Conservation (phyloP, 495 filamentous ascomycete genomes). For the Xylaria telfairii region DNA sequence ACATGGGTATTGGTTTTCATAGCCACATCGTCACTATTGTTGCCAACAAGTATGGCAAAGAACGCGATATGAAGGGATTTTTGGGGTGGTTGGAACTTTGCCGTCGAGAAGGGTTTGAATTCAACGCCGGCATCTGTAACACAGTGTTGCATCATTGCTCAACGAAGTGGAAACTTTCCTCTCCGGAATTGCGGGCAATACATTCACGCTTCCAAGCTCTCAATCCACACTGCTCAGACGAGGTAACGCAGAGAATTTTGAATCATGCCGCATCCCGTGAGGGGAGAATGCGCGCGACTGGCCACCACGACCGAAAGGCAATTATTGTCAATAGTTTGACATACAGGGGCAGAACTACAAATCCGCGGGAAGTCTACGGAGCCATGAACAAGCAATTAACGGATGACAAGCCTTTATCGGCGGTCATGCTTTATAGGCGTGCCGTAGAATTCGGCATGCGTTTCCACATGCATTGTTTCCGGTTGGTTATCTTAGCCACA, state of each 20-base stretch:
- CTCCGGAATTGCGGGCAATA: conserved; percentile 44
- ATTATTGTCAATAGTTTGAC: conserved; percentile 31
- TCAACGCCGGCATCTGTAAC: conserved; percentile 49
- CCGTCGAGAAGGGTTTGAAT: conserved; percentile 35
- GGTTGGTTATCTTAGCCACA: conserved; percentile 49
- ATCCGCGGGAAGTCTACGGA: conserved; percentile 38
- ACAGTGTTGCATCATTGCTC: conserved; percentile 48
- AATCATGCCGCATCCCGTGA: conserved; percentile 35
- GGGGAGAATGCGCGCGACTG: conserved; percentile 5
- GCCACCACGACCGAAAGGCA: conserved; percentile 18
- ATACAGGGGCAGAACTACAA: conserved; percentile 32
- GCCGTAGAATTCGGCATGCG: conserved; percentile 41
- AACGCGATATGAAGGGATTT: conserved; percentile 47
- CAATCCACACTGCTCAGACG: conserved; percentile 39
- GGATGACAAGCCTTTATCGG: conserved; percentile 28
- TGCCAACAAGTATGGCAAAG: conserved; percentile 50
- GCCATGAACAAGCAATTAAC: conserved; percentile 46
- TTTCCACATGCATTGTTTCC: conserved; percentile 38
- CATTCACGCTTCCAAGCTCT: conserved; percentile 41
- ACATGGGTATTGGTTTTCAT: conserved; percentile 43
- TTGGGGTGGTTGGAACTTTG: conserved; percentile 48
- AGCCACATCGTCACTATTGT: conserved; percentile 50
- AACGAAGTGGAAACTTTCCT: conserved; percentile 45
- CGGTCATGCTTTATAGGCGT: conserved; percentile 45
- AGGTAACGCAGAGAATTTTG: conserved; percentile 47